Percentiles rank a stretch among this genome's conserved stretches.
Conservation (phyloP, 768 basidiomycete genomes). For the Pisolithus tinctorius region DNA sequence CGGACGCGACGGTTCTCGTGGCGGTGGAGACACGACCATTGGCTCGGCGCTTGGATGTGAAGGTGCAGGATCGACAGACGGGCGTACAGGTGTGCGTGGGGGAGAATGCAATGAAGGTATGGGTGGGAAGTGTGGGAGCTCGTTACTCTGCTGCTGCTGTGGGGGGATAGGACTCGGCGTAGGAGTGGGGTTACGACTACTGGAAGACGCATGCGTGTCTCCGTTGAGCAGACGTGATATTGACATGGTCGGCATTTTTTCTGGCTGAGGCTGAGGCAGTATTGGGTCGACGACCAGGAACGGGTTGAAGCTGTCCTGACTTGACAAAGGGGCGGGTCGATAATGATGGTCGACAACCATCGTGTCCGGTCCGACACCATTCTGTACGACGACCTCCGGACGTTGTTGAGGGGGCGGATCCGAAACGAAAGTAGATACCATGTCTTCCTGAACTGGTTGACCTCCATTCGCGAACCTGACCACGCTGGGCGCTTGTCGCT, state of each 20-base stretch:
- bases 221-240: slow-evolving; percentile 24
- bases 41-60: slow-evolving; percentile 1
- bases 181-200: not conserved
- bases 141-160: slow-evolving; percentile 7
- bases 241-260: slow-evolving; percentile 14
- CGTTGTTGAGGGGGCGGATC: slow-evolving; percentile 4
- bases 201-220: slow-evolving; percentile 1
- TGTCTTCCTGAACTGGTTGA: slow-evolving; percentile 10
- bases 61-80: not conserved
- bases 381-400: not conserved
- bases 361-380: slow-evolving; percentile 6
- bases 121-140: slow-evolving; percentile 5
- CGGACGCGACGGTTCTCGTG: slow-evolving; percentile 44
- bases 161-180: not conserved
- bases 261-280: slow-evolving; percentile 23
- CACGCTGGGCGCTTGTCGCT: slow-evolving; percentile 23
- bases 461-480: slow-evolving; percentile 48
- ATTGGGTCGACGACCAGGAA: slow-evolving; percentile 45
- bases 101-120: not conserved
- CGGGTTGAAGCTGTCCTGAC: slow-evolving; percentile 42
- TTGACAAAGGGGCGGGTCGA: slow-evolving; percentile 13
- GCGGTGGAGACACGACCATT: slow-evolving; percentile 15
- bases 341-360: slow-evolving; percentile 35
- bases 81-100: slow-evolving; percentile 7
- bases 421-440: slow-evolving; percentile 2